Evolutionary conservation across 257 asterid species (phyloP).

Genomic region (Solanum medicagineum): DNA sequence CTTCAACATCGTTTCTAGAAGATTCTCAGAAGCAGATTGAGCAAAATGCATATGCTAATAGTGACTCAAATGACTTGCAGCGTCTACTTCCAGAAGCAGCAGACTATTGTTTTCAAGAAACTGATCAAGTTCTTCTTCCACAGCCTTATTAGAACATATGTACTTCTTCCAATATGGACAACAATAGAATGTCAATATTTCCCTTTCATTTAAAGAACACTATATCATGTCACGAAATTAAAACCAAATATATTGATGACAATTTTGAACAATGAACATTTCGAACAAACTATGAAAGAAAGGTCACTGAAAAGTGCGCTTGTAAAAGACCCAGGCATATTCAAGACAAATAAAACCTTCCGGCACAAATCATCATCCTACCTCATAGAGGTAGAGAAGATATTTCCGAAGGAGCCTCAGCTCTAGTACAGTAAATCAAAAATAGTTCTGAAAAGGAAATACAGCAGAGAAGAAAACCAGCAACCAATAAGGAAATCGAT

Average conservation of each 20-base stretch:
- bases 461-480: not conserved
- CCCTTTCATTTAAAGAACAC: not conserved
- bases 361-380: not conserved
- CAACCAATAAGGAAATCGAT: not conserved
- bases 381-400: not conserved
- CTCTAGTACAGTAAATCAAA: not conserved
- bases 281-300: not conserved
- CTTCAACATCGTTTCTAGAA: not conserved
- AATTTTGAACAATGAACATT: not conserved
- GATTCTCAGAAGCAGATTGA: not conserved
- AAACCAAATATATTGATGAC: not conserved
- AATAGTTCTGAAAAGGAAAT: not conserved
- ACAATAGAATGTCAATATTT: not conserved
- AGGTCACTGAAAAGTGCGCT: not conserved
- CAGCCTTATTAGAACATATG: not conserved
- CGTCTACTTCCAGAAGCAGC: not conserved
- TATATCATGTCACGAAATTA: not conserved
- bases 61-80: not conserved
- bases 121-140: not conserved
- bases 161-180: not conserved
- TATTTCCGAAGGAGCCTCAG: not conserved
- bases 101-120: not conserved
- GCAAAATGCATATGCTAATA: not conserved
- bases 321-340: not conserved
- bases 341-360: not conserved